Base-by-base conservation (phyloP, 768 basidiomycete genomes). In the Mycena belliarum region DNA sequence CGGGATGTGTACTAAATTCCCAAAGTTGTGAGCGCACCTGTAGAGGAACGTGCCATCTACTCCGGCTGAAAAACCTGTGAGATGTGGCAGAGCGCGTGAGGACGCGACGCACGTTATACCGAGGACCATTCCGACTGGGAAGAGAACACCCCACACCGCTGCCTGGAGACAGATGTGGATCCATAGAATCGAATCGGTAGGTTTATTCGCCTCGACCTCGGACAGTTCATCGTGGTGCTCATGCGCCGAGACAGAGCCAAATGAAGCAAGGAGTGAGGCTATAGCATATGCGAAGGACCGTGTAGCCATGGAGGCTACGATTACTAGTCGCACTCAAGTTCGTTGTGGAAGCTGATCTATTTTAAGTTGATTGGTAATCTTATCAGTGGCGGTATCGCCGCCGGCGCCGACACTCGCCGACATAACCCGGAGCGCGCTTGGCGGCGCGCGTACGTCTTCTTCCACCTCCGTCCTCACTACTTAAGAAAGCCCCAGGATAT, bases 1-100 rank as follows among this genome's bases (percentile, higher is more conserved):
- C 23, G 59, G 49, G 16, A 11, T 20, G 15, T 3, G 33, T 38
- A 26, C 44, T 24, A 25, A 50, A n/a, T 15, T 18, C 2, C 3
- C 33, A 51, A n/a, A n/a, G n/a, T 7, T 38, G 33, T 12, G 25
- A 43, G 23, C 79, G 37, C 48, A 87, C 90, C 74, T 96, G 95
- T 6, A 94, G 69, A 6, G 95, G 94, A 42, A 95, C 93, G 70
- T 97, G 95, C 87, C 90, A 95, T 66, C 86, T 82, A 70, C 93
- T 95, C 57, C 86, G 79, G 11, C 61, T 63, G 44, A 24, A 49
- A 23, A 49, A 21, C n/a, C 21, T 20, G 21, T 52, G 46, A 38
- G 49, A 10, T 32, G 29, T 16, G 20, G n/a, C 40, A 26, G 2
- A 7, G n/a, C 2, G 16, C 23, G 21, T n/a, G 25, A 49, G 32